Conservation (phyloP, 306 rosid species). For the Senna tora region DNA sequence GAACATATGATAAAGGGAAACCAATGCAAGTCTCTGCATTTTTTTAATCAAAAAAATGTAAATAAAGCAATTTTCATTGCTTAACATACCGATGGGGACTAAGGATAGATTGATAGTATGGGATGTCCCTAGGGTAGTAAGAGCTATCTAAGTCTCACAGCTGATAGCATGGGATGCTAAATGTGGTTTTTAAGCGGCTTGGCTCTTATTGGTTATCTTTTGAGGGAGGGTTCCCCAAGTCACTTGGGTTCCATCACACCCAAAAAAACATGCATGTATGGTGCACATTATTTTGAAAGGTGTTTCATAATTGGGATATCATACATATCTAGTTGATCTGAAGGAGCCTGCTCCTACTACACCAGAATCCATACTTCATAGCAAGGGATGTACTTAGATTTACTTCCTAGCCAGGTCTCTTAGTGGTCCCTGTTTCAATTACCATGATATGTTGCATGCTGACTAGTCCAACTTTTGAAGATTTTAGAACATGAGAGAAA, state of each 20-base stretch:
- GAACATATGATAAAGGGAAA: background rate
- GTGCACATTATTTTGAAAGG: background rate
- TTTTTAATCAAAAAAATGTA: too few species aligned
- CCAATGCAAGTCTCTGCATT: background rate
- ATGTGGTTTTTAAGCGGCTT: too few species aligned
- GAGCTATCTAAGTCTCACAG: too few species aligned
- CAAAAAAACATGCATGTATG: background rate
- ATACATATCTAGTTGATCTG: background rate
- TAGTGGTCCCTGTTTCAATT: too few species aligned
- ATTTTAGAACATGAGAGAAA: background rate
- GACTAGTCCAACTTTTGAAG: background rate
- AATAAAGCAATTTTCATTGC: too few species aligned
- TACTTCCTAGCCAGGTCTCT: background rate
- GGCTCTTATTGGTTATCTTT: too few species aligned
- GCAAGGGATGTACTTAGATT: background rate
- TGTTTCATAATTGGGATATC: background rate
- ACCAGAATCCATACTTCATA: background rate
- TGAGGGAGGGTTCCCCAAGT: too few species aligned
- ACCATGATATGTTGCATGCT: background rate
- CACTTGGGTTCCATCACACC: too few species aligned
- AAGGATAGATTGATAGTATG: too few species aligned
- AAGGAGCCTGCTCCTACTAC: background rate
- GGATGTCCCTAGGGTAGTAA: too few species aligned
- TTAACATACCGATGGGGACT: too few species aligned
- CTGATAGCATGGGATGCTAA: too few species aligned